Evolutionary conservation across 441 rosid genomes (phyloP), one percentile per base, ranked within the genome.

Genomic region (Brassica balearica): DNA sequence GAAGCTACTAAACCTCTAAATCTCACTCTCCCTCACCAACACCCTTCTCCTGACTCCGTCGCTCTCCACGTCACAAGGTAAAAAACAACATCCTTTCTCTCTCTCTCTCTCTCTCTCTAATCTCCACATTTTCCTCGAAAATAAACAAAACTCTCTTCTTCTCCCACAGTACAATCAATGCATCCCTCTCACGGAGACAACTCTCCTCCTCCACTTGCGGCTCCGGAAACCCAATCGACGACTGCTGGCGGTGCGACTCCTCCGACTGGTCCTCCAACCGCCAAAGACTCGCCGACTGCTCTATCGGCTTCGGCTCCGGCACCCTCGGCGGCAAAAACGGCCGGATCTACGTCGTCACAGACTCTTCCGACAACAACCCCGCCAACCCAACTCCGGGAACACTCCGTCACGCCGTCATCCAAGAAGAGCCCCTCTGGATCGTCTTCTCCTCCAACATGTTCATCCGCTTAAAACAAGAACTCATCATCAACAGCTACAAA

Each of bases 181-280:
- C 69, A 27, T 94, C 98, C 8, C 29, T 92, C 23, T 77, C 94
- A 77, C 81, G 91, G 80, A 87, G 97, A 59, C 78, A 79, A 58
- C 80, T 88, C 61, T 84, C 80, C 6, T 65, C 83, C 65, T 84
- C 80, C 83, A 12, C 68, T 7, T 93, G 99, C 81, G 85, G 76
- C 34, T 90, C 92, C 66, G 96, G 98, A 56, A 95, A 95, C 86
- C 99, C 98, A 38, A 87, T 93, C 73, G 99, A 95, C 78, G 99
- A 95, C 81, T 95, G 99, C 87, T 95, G 99, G 99, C 83, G 82
- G 19, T 93, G 99, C 82, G 87, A 86, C 77, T 84, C 87, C 1
- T 10, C 77, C n/a, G 75, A 87, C 80, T 93, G 99, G 99, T 79
- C 86, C 1, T 51, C 80, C 73, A 84, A 93, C 89, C 96, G 98